These are phyloP conservation scores for Cercophora newfieldiana DNA, from an alignment of 495 filamentous ascomycete species.

Conservation along the genomic window DNA sequence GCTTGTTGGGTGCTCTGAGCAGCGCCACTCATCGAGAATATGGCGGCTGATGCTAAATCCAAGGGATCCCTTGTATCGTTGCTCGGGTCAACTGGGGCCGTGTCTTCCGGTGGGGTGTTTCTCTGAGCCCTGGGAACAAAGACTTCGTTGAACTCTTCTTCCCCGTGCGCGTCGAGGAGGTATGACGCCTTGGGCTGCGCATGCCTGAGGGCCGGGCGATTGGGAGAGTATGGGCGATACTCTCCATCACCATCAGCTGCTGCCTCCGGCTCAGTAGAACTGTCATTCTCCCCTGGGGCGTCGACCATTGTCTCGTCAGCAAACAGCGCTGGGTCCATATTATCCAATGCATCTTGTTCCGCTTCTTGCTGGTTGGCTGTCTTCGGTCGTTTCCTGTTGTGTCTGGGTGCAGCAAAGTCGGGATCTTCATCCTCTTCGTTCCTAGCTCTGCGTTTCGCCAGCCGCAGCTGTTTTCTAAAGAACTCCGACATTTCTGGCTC, in stretches of 20 bases:
- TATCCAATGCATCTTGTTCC: constrained; percentile 36
- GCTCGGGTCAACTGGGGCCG: constrained; percentile 18
- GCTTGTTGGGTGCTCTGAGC: background rate
- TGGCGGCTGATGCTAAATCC: constrained; percentile 40
- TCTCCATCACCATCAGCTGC: constrained; percentile 14
- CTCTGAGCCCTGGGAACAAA: constrained; percentile 30
- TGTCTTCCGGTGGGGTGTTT: constrained; percentile 12
- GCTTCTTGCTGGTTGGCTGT: constrained; percentile 18
- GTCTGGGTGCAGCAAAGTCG: constrained; percentile 42
- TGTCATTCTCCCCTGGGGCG: constrained; percentile 16
- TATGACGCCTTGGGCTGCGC: constrained; percentile 48
- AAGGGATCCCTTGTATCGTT: constrained; percentile 34
- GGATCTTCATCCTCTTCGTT: constrained; percentile 49
- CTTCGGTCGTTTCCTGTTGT: constrained; percentile 41
- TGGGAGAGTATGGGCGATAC: constrained; percentile 30
- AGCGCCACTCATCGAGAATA: constrained; percentile 20
- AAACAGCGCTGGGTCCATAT: constrained; percentile 43
- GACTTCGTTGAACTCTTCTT: constrained; percentile 42
- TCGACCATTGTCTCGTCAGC: constrained; percentile 24
- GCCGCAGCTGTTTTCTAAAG: constrained; percentile 47
- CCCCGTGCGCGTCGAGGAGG: constrained; percentile 36
- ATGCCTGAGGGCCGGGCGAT: constrained; percentile 43
- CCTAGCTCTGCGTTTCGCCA: constrained; percentile 47
- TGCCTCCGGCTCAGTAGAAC: constrained; percentile 10
- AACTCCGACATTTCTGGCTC: constrained; percentile 48